Evolutionary conservation across 768 basidiomycete species (phyloP), one percentile per base, ranked within the genome.

Genomic region (Mrakia gelida): DNA sequence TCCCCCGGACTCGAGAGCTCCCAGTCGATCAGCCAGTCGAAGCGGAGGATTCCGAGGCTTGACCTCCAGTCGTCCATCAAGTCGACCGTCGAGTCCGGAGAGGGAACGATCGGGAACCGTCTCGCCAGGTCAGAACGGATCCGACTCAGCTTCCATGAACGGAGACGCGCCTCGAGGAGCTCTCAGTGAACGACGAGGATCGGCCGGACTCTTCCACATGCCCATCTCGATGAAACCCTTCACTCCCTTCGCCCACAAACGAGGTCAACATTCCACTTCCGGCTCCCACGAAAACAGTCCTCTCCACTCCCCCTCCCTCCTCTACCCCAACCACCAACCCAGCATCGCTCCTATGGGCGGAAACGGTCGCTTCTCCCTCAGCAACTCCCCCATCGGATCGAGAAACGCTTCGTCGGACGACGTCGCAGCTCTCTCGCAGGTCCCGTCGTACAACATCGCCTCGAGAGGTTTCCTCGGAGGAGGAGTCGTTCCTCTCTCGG

Each of bases 361-460:
- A 28, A 28, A 41, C 63, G n/a, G 41, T 38, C 23, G 38, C 18
- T 70, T 30, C 34, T 62, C 62, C 8, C 38, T 79, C 78, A 23
- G 45, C 13, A 61, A 28, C 38, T 79, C 78, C 2, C 45, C 32
- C 30, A 59, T 54, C 13, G 74, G 63, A n/a, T 81, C 71, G 79
- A 80, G 75, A 73, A 76, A 73, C 59, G 79, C 74, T 70, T 79
- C 82, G 61, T 73, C 76, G n/a, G 79, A 79, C 43, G 63, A 78
- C 5, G 76, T 81, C 72, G 82, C 85, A 45, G 82, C 90, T 89
- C 81, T 92, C 88, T 80, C 89, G 88, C 86, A 92, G 75, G 86
- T 97, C 26, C 96, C 96, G 1, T 90, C 92, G 80, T 98, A 98
- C 84, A 88, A 88, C 28, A 88, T 92, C 67, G 93, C 95, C 3